A percentile compares a stretch with the other conserved stretches of the same genome.
These are phyloP conservation scores for Senecio squalidus DNA, from an alignment of 140 eudicot species.

Conservation along the genomic window DNA sequence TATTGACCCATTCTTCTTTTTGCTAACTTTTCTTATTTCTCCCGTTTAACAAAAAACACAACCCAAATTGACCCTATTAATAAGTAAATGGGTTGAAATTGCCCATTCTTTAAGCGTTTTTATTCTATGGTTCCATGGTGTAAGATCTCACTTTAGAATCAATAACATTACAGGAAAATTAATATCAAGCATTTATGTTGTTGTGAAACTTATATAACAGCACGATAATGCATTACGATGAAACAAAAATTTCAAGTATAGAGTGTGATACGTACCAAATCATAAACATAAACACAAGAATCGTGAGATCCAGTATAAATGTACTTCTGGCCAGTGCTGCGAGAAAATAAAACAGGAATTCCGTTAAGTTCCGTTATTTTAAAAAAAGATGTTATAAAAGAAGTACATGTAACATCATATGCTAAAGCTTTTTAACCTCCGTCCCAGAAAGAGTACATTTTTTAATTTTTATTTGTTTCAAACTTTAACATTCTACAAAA, in stretches of 20 bases:
- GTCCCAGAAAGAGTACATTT: background rate
- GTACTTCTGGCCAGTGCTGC: conserved; percentile 96
- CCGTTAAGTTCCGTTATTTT: background rate
- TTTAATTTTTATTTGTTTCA: background rate
- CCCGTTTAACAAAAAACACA: no score
- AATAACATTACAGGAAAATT: no score
- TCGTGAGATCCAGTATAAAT: conserved; percentile 97
- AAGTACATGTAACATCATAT: background rate
- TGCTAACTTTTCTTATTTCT: no score
- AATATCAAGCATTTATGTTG: background rate
- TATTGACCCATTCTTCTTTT: no score
- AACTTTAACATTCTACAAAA: background rate
- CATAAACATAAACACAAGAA: conserved; percentile 71
- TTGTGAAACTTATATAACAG: background rate
- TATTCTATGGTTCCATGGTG: no score
- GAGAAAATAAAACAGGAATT: conserved; percentile 10
- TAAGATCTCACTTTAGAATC: background rate
- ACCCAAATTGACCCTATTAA: no score
- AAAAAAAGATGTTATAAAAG: no score
- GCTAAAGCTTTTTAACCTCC: background rate
- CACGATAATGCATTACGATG: background rate
- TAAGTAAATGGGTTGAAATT: no score
- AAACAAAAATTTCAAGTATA: background rate
- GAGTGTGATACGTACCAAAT: conserved; percentile 49
- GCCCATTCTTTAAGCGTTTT: no score